phyloP scores from a whole-genome alignment of 1,284 basidiomycete genomes.

The Porodaedalea pini region DNA sequence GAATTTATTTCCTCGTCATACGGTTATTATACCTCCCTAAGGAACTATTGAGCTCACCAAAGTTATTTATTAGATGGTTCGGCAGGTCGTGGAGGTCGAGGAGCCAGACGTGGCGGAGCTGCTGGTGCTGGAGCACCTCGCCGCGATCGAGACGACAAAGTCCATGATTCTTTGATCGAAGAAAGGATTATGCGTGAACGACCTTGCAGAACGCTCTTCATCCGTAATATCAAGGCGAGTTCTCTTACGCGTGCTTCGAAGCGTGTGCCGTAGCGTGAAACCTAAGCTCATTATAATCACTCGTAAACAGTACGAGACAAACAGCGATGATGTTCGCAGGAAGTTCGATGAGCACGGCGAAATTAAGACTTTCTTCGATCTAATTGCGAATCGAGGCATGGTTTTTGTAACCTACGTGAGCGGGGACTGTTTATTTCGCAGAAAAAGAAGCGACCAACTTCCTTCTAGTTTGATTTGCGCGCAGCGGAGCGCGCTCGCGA shows the following conservation, averaged over 20 bases:
- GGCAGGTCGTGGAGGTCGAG: conserved; percentile 48
- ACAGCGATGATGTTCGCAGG: conserved; percentile 76
- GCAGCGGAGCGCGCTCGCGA: conserved; percentile 89
- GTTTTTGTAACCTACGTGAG: conserved; percentile 97
- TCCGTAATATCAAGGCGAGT: conserved; percentile 95
- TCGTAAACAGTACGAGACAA: conserved; percentile 78
- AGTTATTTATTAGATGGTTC: conserved; percentile 14
- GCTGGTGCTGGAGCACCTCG: conserved; percentile 43
- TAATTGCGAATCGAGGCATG: conserved; percentile 92
- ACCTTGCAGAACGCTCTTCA: conserved; percentile 93
- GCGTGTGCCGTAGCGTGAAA: conserved; percentile 4
- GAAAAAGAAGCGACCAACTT: background rate
- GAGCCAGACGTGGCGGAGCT: conserved; percentile 45
- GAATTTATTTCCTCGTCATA: background rate
- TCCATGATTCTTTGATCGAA: conserved; percentile 83
- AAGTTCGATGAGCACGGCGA: conserved; percentile 91
- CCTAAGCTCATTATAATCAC: conserved; percentile 22
- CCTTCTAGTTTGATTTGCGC: conserved; percentile 77
- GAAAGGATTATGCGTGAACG: conserved; percentile 87
- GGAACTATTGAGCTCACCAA: conserved; percentile 13
- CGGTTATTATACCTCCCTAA: background rate
- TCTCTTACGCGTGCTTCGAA: conserved; percentile 15
- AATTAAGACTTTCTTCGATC: conserved; percentile 95
- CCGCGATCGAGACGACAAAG: conserved; percentile 76
- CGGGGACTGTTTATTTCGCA: conserved; percentile 24